Evolutionary conservation across 2,329 filamentous ascomycete species (phyloP).

Genomic region (Fusarium sp.): DNA sequence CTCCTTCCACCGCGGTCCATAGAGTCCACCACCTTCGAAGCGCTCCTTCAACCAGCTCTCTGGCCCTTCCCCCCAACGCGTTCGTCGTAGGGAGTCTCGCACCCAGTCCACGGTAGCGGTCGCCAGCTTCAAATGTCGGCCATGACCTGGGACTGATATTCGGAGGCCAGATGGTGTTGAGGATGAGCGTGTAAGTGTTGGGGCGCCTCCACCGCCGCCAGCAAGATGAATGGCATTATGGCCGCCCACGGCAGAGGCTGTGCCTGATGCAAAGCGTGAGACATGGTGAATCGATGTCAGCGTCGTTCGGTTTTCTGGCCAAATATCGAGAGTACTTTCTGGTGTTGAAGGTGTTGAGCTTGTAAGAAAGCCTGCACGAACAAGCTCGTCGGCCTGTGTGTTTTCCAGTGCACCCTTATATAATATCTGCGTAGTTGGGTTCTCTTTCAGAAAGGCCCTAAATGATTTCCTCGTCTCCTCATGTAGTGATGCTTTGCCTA

Average conservation of each 20-base stretch:
- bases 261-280: slow-evolving; percentile 73
- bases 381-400: slow-evolving; percentile 65
- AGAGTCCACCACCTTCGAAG: slow-evolving; percentile 71
- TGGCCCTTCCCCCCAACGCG: slow-evolving; percentile 70
- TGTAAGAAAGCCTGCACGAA: slow-evolving; percentile 75
- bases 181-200: slow-evolving; percentile 41
- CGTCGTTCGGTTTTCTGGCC: slow-evolving; percentile 64
- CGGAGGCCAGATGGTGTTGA: slow-evolving; percentile 51
- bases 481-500: slow-evolving; percentile 52
- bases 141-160: slow-evolving; percentile 73
- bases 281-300: slow-evolving; percentile 70
- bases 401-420: slow-evolving; percentile 49
- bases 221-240: slow-evolving; percentile 70
- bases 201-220: slow-evolving; percentile 63
- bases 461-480: slow-evolving; percentile 62
- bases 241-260: slow-evolving; percentile 75
- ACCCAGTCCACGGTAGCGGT: slow-evolving; percentile 70
- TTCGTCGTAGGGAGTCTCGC: slow-evolving; percentile 65
- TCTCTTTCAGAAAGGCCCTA: slow-evolving; percentile 58
- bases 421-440: slow-evolving; percentile 56
- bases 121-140: slow-evolving; percentile 73
- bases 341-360: slow-evolving; percentile 47
- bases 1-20: slow-evolving; percentile 66
- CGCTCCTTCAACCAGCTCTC: slow-evolving; percentile 70
- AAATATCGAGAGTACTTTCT: slow-evolving; percentile 54